Conservation (phyloP, 179 eudicot genomes). For the Carnegiea gigantea region DNA sequence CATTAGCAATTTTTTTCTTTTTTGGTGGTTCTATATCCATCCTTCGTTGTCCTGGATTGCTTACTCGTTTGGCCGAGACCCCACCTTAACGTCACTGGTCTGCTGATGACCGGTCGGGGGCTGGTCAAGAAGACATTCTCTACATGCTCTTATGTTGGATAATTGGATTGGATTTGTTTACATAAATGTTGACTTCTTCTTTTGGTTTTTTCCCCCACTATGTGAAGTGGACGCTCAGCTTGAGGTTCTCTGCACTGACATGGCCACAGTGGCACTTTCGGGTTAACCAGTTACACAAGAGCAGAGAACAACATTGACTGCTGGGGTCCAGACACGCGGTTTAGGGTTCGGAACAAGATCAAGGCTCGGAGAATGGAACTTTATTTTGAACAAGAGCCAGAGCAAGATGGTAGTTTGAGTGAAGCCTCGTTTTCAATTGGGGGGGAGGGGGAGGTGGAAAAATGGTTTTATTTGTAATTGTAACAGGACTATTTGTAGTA, state of each 20-base stretch:
- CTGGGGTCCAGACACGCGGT: neutral
- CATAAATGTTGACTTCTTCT: neutral
- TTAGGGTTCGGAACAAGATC: neutral
- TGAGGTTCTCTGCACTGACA: neutral
- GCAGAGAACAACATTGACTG: neutral
- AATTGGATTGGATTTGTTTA: neutral
- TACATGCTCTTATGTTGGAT: neutral
- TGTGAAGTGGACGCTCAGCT: neutral
- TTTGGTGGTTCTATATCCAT: too few species aligned
- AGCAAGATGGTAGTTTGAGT: neutral
- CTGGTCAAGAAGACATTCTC: neutral
- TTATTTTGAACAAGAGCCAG: neutral
- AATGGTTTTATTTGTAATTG: neutral
- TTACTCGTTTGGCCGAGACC: neutral
- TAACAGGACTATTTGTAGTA: neutral
- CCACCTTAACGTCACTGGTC: neutral
- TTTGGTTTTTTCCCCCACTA: neutral
- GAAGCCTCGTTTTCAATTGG: neutral
- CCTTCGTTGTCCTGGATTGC: too few species aligned
- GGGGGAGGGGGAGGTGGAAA: neutral
- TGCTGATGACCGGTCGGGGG: neutral
- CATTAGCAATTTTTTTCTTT: too few species aligned
- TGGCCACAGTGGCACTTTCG: neutral
- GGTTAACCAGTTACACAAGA: slow-evolving; percentile 3
- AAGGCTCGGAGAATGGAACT: neutral